A percentile compares a stretch with the other conserved stretches of the same genome.
Conservation (phyloP, 345 rosid species). For the Pelargonium nanum region DNA sequence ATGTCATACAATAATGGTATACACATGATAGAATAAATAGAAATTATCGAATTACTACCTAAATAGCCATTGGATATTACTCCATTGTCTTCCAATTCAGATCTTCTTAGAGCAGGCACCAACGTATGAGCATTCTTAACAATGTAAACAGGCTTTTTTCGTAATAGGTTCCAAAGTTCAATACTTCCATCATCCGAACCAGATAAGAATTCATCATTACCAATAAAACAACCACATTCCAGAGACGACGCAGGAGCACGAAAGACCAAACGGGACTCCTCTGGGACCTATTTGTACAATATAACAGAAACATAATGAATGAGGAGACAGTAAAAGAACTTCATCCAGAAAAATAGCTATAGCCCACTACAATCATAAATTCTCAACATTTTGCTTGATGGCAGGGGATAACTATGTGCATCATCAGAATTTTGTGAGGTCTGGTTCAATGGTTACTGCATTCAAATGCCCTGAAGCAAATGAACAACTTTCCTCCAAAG, state of each 20-base stretch:
- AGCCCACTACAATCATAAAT: background rate
- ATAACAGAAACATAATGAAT: slow-evolving; percentile 9
- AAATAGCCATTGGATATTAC: slow-evolving; percentile 24
- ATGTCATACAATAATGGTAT: too few species aligned
- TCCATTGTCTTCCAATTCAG: slow-evolving; percentile 18
- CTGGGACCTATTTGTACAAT: slow-evolving; percentile 55
- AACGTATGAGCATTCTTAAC: slow-evolving; percentile 69
- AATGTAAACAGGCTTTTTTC: slow-evolving; percentile 67
- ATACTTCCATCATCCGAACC: slow-evolving; percentile 94
- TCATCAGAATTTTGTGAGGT: background rate
- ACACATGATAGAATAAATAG: background rate
- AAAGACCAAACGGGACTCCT: slow-evolving; percentile 52
- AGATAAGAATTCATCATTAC: slow-evolving; percentile 70
- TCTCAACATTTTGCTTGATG: background rate
- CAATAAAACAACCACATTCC: slow-evolving; percentile 85
- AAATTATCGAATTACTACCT: slow-evolving; percentile 29
- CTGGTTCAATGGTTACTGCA: background rate
- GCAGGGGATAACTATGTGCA: background rate
- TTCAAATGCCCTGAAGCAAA: background rate
- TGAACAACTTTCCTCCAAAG: background rate
- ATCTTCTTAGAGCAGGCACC: slow-evolving; percentile 13
- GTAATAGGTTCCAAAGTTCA: slow-evolving; percentile 57
- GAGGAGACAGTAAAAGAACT: slow-evolving; percentile 1
- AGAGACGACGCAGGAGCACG: slow-evolving; percentile 77
- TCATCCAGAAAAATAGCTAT: slow-evolving; percentile 2